phyloP scores from a whole-genome alignment of 345 rosid genomes.

The Eucalyptus regnans region DNA sequence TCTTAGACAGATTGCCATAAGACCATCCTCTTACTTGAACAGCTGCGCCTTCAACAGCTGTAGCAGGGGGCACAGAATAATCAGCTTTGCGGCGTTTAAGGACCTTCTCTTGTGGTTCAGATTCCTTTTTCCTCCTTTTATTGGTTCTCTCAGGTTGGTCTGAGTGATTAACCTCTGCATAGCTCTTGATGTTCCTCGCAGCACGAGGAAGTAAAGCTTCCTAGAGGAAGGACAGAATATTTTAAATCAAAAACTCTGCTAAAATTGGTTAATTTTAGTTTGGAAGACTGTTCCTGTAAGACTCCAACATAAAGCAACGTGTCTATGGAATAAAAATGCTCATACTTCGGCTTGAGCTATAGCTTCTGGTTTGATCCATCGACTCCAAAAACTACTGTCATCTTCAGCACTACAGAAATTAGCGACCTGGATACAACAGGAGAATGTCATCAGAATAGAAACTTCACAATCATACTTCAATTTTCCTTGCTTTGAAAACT shows the following conservation, averaged over 20 bases:
- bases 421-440: conserved; percentile 54
- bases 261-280: background rate
- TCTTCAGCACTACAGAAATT: conserved; percentile 85
- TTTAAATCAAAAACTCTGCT: background rate
- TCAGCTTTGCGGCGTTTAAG: conserved; percentile 84
- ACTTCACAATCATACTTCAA: background rate
- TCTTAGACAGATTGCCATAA: conserved; percentile 84
- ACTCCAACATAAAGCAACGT: background rate
- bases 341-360: conserved; percentile 82
- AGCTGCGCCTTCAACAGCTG: conserved; percentile 84
- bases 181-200: conserved; percentile 86
- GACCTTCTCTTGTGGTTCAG: conserved; percentile 60
- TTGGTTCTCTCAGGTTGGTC: conserved; percentile 54
- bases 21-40: conserved; percentile 99
- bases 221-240: conserved; percentile 17
- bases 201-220: conserved; percentile 95
- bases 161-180: conserved; percentile 54
- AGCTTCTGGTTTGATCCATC: conserved; percentile 99
- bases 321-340: background rate
- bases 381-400: conserved; percentile 99
- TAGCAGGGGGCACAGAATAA: conserved; percentile 40
- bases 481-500: background rate
- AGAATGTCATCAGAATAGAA: background rate
- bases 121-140: conserved; percentile 87
- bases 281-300: background rate